Conservation (phyloP, 768 basidiomycete genomes). For the Termitomyces sp. region DNA sequence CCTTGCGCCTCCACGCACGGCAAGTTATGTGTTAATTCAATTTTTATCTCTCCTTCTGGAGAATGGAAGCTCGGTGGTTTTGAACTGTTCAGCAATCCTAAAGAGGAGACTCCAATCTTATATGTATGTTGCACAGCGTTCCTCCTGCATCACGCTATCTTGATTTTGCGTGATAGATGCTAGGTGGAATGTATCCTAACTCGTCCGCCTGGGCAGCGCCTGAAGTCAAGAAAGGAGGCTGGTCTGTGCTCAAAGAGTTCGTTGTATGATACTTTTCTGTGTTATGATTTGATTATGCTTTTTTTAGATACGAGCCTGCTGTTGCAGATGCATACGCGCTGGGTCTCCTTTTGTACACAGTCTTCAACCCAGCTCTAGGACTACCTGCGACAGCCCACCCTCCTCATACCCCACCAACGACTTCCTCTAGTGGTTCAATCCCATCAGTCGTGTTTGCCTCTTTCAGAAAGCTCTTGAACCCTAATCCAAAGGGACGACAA, state of each 20-base stretch:
- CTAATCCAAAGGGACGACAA: slow-evolving; percentile 78
- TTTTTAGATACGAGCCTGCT: slow-evolving; percentile 45
- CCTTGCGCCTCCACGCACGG: slow-evolving; percentile 82
- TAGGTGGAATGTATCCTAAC: slow-evolving; percentile 62
- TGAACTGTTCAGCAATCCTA: slow-evolving; percentile 81
- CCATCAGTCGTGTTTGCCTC: slow-evolving; percentile 71
- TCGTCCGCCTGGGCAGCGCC: slow-evolving; percentile 65
- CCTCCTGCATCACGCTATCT: slow-evolving; percentile 4
- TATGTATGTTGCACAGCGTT: slow-evolving; percentile 55
- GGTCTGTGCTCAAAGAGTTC: slow-evolving; percentile 81
- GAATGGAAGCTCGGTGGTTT: slow-evolving; percentile 98
- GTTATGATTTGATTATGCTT: not conserved
- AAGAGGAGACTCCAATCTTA: slow-evolving; percentile 73
- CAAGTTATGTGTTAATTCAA: slow-evolving; percentile 64
- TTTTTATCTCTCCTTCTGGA: slow-evolving; percentile 90
- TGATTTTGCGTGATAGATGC: slow-evolving; percentile 43
- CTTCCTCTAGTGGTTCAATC: slow-evolving; percentile 74
- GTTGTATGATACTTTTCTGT: slow-evolving; percentile 13
- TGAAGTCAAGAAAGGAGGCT: slow-evolving; percentile 87
- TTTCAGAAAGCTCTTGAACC: slow-evolving; percentile 88
- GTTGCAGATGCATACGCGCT: slow-evolving; percentile 85
- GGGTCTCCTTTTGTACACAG: slow-evolving; percentile 77
- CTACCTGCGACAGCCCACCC: slow-evolving; percentile 63
- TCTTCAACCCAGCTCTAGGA: slow-evolving; percentile 86
- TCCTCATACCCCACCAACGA: slow-evolving; percentile 75